Base-by-base conservation (phyloP, 2,329 filamentous ascomycete species). In the Cercospora beticola region DNA sequence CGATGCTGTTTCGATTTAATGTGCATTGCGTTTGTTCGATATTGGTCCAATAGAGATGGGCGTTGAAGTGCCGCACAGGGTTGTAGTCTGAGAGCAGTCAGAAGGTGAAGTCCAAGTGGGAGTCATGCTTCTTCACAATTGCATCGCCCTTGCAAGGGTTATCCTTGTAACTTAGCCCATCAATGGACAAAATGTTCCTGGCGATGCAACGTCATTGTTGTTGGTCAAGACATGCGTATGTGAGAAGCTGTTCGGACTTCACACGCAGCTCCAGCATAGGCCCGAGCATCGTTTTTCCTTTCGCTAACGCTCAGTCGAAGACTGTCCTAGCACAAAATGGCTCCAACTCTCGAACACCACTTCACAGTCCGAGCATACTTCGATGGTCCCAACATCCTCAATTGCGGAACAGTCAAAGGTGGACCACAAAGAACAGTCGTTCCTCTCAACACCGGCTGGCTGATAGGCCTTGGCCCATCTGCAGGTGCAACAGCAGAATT, bases 361-460 rank as follows among this genome's bases (percentile, higher is more conserved):
- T 66, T 62, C 58, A 66, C 64, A 21, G 36, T 66, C 12, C 64
- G 64, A 8, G 57, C 58, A 36, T 66, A 66, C 58, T 66, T 66
- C 28, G 64, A 66, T 28, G 16, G 56, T 1, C 64, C 64, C 30
- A 66, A 66, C 43, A 66, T 66, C 2, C 64, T 66, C 18, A 58
- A 58, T 2, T 30, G 60, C 10, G 58, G 58, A 26, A 60, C 40
- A 54, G 57, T 61, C 40, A 58, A 65, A 59, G 63, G 63, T 23
- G 63, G 63, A 0, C 33, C 63, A 18, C 63, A 65, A 59, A 33
- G 52, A 3, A 66, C 58, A 12, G 31, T 66, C 10, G 58, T 66
- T 2, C 64, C 64, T n/a, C 43, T 62, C 14, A 62, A 62, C 8
- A 26, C 40, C 30, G 64, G 64, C 30, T 66, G 21, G 33, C 64